phyloP scores from a whole-genome alignment of 202 grass and related monocot genomes.

The Panicum virgatum region DNA sequence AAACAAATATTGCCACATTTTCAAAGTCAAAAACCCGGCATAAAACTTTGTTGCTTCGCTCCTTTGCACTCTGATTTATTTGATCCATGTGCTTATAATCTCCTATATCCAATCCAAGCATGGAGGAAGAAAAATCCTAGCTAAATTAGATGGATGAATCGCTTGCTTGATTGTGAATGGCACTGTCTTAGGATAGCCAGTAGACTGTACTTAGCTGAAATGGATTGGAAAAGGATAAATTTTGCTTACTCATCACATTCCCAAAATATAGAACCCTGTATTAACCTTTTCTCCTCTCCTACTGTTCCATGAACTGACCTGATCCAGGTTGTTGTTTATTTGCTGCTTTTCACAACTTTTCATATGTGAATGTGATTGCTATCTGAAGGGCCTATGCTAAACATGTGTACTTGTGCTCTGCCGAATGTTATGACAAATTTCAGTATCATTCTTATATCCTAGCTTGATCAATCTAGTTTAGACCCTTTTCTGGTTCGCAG shows the following conservation, averaged over 20 bases:
- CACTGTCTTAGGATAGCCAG: neutral
- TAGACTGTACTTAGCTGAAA: neutral
- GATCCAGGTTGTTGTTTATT: neutral
- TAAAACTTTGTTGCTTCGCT: neutral
- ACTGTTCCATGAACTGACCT: neutral
- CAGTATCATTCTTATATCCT: neutral
- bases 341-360: neutral
- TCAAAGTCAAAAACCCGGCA: neutral
- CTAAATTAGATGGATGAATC: neutral
- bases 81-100: neutral
- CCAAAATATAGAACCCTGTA: neutral
- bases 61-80: neutral
- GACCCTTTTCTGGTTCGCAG: too few relatives aligned
- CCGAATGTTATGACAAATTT: neutral
- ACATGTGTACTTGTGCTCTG: neutral
- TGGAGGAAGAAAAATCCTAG: neutral
- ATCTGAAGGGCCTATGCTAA: neutral
- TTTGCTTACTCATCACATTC: neutral
- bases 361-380: neutral
- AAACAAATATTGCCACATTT: neutral
- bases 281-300: neutral
- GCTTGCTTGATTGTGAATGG: conserved; percentile 7
- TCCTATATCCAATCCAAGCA: neutral
- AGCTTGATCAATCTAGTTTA: neutral
- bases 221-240: neutral